Evolutionary conservation across 2,329 filamentous ascomycete species (phyloP).

Genomic region (Fusarium goolgardi): DNA sequence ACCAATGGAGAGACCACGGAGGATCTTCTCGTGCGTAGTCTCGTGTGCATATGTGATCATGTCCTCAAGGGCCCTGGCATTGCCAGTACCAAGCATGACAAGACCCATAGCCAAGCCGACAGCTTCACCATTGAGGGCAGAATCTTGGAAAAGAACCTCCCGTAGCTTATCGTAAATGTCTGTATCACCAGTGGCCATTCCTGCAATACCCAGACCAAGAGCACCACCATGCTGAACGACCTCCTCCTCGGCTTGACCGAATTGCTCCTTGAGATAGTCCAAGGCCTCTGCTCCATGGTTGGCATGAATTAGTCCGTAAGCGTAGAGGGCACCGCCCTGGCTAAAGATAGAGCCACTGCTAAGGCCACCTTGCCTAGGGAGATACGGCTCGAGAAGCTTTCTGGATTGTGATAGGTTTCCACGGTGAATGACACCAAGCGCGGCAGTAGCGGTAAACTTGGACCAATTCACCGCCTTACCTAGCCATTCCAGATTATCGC

Average conservation of each 20-base stretch:
- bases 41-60: constrained; percentile 99
- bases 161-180: constrained; percentile 93
- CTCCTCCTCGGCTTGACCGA: constrained; percentile 82
- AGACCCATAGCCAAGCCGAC: constrained; percentile 96
- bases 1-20: constrained; percentile 91
- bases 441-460: constrained; percentile 97
- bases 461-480: constrained; percentile 99
- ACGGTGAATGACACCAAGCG: constrained; percentile 94
- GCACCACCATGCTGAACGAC: constrained; percentile 98
- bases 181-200: constrained; percentile 94
- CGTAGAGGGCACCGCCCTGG: constrained; percentile 94
- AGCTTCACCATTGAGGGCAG: constrained; percentile 95
- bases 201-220: constrained; percentile 92
- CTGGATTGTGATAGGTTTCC: constrained; percentile 94
- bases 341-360: constrained; percentile 90
- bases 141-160: constrained; percentile 89
- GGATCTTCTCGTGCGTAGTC: constrained; percentile 98
- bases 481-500: constrained; percentile 97
- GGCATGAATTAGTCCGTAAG: constrained; percentile 94
- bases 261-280: constrained; percentile 80
- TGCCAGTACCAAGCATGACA: constrained; percentile 98
- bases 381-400: constrained; percentile 93
- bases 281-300: constrained; percentile 95
- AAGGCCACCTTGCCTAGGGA: constrained; percentile 80
- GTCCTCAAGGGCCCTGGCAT: constrained; percentile 90